phyloP scores from a whole-genome alignment of 2,329 filamentous ascomycete species.

The Aspergillus nomiae region DNA sequence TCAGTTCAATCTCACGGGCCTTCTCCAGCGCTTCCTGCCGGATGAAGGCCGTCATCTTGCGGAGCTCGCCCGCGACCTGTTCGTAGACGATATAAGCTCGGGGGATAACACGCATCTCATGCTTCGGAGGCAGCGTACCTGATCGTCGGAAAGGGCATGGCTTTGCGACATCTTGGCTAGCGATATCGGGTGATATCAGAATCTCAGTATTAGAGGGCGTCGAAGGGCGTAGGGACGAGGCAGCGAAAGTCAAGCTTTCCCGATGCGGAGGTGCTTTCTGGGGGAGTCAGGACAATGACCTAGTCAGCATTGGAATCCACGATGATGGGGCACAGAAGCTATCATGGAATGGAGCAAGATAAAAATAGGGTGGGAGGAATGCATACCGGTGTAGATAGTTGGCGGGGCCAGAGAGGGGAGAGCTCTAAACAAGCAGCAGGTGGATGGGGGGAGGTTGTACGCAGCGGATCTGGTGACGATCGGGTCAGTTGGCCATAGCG shows the following conservation, averaged over 20 bases:
- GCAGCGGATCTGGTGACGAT: constrained; percentile 20
- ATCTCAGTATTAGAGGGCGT: constrained; percentile 8
- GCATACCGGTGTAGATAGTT: constrained; percentile 1
- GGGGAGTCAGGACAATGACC: constrained; percentile 13
- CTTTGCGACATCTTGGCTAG: constrained; percentile 78
- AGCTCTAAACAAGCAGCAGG: constrained; percentile 7
- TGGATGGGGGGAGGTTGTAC: constrained; percentile 7
- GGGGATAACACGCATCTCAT: constrained; percentile 20
- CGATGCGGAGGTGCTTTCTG: constrained; percentile 20
- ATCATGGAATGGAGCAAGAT: background rate
- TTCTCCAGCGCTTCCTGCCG: constrained; percentile 97
- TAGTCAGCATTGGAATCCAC: constrained; percentile 18
- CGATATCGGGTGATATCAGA: constrained; percentile 13
- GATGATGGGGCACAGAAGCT: background rate
- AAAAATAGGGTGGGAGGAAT: background rate
- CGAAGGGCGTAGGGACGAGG: constrained; percentile 17
- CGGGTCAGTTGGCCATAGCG: constrained; percentile 9
- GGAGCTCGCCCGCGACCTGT: constrained; percentile 94
- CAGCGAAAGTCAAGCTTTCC: constrained; percentile 19
- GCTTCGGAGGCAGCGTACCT: constrained; percentile 60
- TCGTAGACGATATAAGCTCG: constrained; percentile 18
- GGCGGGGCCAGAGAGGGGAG: background rate
- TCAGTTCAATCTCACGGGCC: constrained; percentile 94
- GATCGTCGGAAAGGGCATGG: constrained; percentile 96
- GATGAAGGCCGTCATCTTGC: constrained; percentile 99